Percentiles rank a stretch among this genome's conserved stretches.
Conservation (phyloP, 192 early-diverging fungal species). For the Coemansia sp. region DNA sequence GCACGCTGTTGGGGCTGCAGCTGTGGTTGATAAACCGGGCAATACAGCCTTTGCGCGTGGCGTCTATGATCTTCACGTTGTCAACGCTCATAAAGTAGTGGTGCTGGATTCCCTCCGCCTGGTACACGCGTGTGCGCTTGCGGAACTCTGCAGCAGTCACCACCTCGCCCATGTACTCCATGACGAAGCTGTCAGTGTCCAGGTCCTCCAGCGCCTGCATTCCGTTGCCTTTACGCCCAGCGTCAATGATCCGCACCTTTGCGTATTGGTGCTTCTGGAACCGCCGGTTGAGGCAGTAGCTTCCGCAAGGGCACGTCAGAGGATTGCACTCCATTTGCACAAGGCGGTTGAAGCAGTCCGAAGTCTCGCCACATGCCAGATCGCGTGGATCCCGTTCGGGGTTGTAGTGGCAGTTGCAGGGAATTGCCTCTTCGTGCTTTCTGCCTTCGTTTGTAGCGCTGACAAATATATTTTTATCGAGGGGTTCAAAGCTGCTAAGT, state of each 20-base stretch:
- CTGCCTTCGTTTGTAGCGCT: slow-evolving; percentile 38
- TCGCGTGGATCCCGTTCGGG: slow-evolving; percentile 61
- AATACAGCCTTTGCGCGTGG: slow-evolving; percentile 87
- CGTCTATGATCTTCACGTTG: slow-evolving; percentile 95
- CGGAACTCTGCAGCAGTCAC: slow-evolving; percentile 80
- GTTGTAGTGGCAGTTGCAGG: slow-evolving; percentile 51
- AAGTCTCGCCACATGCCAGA: slow-evolving; percentile 85
- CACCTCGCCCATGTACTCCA: slow-evolving; percentile 98
- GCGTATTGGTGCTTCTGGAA: slow-evolving; percentile 89
- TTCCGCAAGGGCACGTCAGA: slow-evolving; percentile 84
- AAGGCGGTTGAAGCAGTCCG: slow-evolving; percentile 92
- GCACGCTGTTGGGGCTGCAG: slow-evolving; percentile 92
- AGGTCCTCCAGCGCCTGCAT: slow-evolving; percentile 73
- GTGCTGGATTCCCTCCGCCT: slow-evolving; percentile 78
- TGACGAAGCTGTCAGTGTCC: slow-evolving; percentile 84
- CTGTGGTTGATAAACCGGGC: slow-evolving; percentile 99
- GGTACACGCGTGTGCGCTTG: slow-evolving; percentile 83
- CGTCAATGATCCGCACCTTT: slow-evolving; percentile 81
- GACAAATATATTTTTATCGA: slow-evolving; percentile 52
- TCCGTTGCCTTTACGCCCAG: slow-evolving; percentile 95
- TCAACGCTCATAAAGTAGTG: slow-evolving; percentile 99
- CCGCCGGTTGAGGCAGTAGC: slow-evolving; percentile 87
- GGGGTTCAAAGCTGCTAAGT: slow-evolving; percentile 27
- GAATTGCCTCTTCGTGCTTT: slow-evolving; percentile 50
- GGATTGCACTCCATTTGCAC: slow-evolving; percentile 91